Percentiles rank a stretch among this genome's conserved stretches.
phyloP scores from a whole-genome alignment of 148 eudicot genomes.

The Mesembryanthemum crystallinum region DNA sequence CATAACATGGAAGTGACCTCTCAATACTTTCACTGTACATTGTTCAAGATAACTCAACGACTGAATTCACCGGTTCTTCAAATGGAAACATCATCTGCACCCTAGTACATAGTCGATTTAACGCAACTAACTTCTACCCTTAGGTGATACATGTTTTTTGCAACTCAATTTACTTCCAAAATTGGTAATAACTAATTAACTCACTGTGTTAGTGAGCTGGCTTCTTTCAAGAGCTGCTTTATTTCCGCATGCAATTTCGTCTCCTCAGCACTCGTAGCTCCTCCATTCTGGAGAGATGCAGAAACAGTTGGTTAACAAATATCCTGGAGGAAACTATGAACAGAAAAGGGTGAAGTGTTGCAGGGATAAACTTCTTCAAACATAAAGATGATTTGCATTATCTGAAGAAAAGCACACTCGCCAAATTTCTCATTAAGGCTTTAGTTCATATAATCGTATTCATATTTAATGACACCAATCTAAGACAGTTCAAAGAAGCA shows the following conservation, averaged over 20 bases:
- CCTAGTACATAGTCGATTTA: too few species aligned
- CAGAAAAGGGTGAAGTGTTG: neutral
- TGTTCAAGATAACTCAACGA: too few species aligned
- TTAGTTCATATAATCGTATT: neutral
- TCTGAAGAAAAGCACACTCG: too few species aligned
- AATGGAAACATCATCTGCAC: too few species aligned
- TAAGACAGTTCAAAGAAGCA: neutral
- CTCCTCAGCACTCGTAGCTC: conserved; percentile 40
- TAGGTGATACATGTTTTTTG: neutral
- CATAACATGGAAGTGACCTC: too few species aligned
- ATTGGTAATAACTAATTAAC: conserved; percentile 22
- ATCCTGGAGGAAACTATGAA: neutral
- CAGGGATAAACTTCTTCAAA: neutral
- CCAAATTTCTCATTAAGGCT: neutral
- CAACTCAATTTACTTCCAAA: neutral
- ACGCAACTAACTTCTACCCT: neutral
- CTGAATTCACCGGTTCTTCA: too few species aligned
- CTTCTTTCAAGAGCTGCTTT: conserved; percentile 77
- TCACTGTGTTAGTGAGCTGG: conserved; percentile 70
- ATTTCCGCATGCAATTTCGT: conserved; percentile 63
- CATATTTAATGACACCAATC: neutral
- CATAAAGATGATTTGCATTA: too few species aligned
- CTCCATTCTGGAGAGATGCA: conserved; percentile 41
- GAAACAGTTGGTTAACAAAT: neutral
- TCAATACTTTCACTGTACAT: too few species aligned